Percentiles rank a stretch among this genome's conserved stretches.
These are phyloP conservation scores for Leccinum disarticulatum DNA, from an alignment of 768 basidiomycete species.

Conservation along the genomic window DNA sequence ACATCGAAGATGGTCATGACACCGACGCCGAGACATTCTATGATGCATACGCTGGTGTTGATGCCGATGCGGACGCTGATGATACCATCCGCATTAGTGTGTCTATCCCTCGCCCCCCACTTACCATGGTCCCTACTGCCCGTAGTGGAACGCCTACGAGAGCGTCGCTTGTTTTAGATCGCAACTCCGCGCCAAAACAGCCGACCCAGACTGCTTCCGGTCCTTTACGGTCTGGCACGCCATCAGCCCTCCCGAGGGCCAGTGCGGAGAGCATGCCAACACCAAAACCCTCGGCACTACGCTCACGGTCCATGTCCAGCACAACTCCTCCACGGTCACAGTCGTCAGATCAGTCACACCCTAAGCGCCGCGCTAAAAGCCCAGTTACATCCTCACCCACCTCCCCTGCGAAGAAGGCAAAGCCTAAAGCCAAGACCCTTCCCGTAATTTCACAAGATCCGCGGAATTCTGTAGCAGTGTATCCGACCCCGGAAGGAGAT, in stretches of 20 bases:
- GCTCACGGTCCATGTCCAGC: conserved; percentile 18
- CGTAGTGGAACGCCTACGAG: conserved; percentile 47
- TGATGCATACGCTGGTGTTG: conserved; percentile 28
- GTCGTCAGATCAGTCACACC: conserved; percentile 34
- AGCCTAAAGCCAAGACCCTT: conserved; percentile 35
- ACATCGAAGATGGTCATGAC: conserved; percentile 59
- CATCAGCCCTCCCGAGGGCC: conserved; percentile 38
- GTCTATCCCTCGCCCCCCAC: conserved; percentile 21
- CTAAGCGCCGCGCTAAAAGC: conserved; percentile 47
- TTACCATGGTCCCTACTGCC: conserved; percentile 25
- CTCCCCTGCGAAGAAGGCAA: conserved; percentile 42
- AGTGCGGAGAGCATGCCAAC: conserved; percentile 44
- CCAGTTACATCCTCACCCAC: conserved; percentile 42
- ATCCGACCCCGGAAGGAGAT: conserved; percentile 59
- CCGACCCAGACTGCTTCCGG: conserved; percentile 45
- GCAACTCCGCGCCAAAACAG: conserved; percentile 42
- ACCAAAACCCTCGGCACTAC: conserved; percentile 33
- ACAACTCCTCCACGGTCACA: conserved; percentile 33
- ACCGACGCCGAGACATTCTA: conserved; percentile 44
- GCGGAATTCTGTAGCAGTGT: conserved; percentile 62
- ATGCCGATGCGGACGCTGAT: conserved; percentile 21
- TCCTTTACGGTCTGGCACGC: conserved; percentile 43
- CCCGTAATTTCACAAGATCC: conserved; percentile 39
- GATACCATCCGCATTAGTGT: conserved; percentile 20
- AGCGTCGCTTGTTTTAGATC: conserved; percentile 34